These are phyloP conservation scores for Colletotrichum tropicicola DNA, from an alignment of 2,329 filamentous ascomycete genomes.

Conservation along the genomic window DNA sequence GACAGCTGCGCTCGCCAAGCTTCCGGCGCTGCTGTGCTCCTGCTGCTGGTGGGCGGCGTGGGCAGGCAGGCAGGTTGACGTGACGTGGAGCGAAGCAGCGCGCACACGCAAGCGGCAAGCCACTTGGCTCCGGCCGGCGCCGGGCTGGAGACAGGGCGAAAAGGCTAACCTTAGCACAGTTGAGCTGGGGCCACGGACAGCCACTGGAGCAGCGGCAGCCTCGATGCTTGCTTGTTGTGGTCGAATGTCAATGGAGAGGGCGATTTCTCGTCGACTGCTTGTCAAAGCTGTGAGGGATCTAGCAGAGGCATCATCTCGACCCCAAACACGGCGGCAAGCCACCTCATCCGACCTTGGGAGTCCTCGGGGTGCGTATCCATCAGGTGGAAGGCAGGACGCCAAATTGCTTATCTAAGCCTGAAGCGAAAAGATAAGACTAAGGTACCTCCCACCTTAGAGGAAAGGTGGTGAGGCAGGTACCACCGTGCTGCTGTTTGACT, in stretches of 20 bases:
- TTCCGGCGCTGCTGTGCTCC: not conserved
- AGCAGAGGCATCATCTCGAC: not conserved
- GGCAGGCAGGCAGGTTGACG: constrained; percentile 2
- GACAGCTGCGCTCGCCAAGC: constrained; percentile 19
- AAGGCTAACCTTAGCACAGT: not conserved
- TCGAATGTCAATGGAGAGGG: not conserved
- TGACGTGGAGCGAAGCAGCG: constrained; percentile 10
- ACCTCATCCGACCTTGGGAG: not conserved
- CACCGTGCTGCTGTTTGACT: not conserved
- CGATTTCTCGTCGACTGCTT: no score
- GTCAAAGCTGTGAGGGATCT: no score
- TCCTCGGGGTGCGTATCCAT: not conserved
- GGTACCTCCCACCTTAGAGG: no score
- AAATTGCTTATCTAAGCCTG: not conserved
- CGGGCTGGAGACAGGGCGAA: not conserved
- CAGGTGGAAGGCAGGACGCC: no score
- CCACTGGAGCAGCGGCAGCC: not conserved
- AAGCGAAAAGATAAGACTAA: no score
- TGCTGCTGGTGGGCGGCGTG: not conserved
- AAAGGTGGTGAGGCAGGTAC: no score
- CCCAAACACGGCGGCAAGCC: not conserved
- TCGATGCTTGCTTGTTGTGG: not conserved
- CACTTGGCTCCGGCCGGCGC: constrained; percentile 19
- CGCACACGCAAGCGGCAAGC: constrained; percentile 16
- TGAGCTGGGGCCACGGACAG: not conserved